Evolutionary conservation across 352 stramenopile species (phyloP).

Genomic region (Plasmopara viticola): DNA sequence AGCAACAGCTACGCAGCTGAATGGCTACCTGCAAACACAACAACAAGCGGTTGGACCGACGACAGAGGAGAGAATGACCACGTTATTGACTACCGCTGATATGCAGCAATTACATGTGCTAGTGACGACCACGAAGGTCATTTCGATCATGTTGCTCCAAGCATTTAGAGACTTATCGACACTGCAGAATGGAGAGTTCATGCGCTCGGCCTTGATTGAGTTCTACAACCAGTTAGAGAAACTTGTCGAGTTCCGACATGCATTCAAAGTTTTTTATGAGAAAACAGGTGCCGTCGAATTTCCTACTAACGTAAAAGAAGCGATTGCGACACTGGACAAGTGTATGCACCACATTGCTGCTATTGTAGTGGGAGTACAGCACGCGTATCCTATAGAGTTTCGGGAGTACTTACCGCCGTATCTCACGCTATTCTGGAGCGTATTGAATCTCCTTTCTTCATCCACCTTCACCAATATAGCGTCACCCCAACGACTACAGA

Average conservation of each 20-base stretch:
- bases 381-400: conserved; percentile 81
- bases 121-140: conserved; percentile 53
- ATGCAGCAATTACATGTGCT: conserved; percentile 33
- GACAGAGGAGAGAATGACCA: conserved; percentile 4
- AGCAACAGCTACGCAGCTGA: conserved; percentile 22
- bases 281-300: background rate
- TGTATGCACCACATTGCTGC: conserved; percentile 53
- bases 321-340: conserved; percentile 43
- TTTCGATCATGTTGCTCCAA: conserved; percentile 63
- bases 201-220: conserved; percentile 51
- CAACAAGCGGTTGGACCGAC: conserved; percentile 6
- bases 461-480: conserved; percentile 3
- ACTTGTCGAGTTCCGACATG: conserved; percentile 43
- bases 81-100: conserved; percentile 4
- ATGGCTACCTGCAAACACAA: conserved; percentile 27
- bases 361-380: conserved; percentile 66
- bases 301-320: conserved; percentile 9
- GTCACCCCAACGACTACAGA: conserved; percentile 40
- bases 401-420: conserved; percentile 67
- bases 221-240: conserved; percentile 68
- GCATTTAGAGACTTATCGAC: conserved; percentile 56
- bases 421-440: conserved; percentile 58
- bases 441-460: conserved; percentile 28
- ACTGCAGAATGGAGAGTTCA: conserved; percentile 47
- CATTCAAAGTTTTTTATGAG: conserved; percentile 9